Evolutionary conservation across 306 rosid species (phyloP), one percentile per base, ranked within the genome.

Genomic region (Luffa aegyptiaca): DNA sequence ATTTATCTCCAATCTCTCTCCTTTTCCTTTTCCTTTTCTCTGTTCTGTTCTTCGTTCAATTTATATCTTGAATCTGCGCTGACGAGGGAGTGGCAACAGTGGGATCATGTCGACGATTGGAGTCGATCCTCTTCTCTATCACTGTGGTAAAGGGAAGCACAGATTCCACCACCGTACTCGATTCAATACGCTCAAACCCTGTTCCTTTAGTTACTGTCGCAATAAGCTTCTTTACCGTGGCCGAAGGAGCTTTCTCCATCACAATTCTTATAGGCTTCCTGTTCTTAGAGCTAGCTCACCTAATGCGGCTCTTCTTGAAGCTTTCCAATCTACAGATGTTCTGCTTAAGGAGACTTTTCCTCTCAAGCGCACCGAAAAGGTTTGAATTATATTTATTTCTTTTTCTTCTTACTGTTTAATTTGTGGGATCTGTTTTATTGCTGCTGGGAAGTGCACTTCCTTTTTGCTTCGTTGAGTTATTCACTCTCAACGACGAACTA

Each of bases 91-190:
- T 53, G 82, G 64, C 59, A 10, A 52, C 44, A 46, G 1, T 37
- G 37, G 1, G 53, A 49, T 80, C 83, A 93, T 93, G 97, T 78
- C 90, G 48, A 88, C 86, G 80, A 62, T 92, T 80, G 75, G 86
- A 45, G 17, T 78, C 26, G 87, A 86, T 69, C 85, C 92, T 61
- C 84, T 87, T 53, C 69, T 83, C 52, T 80, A 75, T 70, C 86
- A 76, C 51, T 51, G 69, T 81, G 72, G 49, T 3, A 79, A 85
- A 70, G 79, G 46, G 64, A 37, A 49, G 42, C 75, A 79, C 44
- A 65, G 59, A 52, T 76, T 10, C 59, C 76, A 80, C 42, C 66
- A 6, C 49, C 77, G 79, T 49, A 72, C 35, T 12, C 76, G 73
- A 68, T 84, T 89, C 21, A 89, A 84, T 81, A 37, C 71, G 62